Conservation (phyloP, 257 asterid genomes). For the Rhazya stricta region DNA sequence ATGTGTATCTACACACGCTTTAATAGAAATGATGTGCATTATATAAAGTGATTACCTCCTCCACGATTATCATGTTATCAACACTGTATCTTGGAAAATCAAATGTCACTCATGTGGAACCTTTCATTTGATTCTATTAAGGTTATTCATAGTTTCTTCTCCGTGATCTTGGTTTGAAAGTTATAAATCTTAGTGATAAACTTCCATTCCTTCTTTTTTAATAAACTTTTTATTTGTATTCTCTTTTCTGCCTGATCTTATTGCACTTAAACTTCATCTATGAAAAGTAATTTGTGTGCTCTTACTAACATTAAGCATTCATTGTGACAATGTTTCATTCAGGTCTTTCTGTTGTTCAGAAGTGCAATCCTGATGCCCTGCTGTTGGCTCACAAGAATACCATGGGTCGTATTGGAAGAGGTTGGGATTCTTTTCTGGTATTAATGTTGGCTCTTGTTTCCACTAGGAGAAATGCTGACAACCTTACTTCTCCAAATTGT, state of each 20-base stretch:
- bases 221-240: not conserved
- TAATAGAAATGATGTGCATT: too few relatives aligned
- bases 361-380: slow-evolving; percentile 70
- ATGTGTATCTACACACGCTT: too few relatives aligned
- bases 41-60: not conserved
- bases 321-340: slow-evolving; percentile 14
- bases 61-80: not conserved
- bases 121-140: not conserved
- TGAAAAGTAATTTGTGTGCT: slow-evolving; percentile 8
- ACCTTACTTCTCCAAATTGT: not conserved
- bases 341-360: slow-evolving; percentile 93
- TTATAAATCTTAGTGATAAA: not conserved
- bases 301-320: not conserved
- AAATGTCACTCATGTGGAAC: not conserved
- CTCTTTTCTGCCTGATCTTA: not conserved
- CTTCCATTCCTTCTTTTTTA: not conserved
- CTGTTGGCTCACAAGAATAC: slow-evolving; percentile 84
- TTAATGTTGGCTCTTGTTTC: not conserved
- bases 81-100: not conserved
- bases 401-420: slow-evolving; percentile 58
- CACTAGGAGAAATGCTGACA: not conserved
- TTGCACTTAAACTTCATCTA: not conserved
- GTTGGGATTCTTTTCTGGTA: slow-evolving; percentile 23
- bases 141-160: not conserved
- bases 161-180: not conserved